phyloP scores from a whole-genome alignment of 2,329 filamentous ascomycete species.

The Xylaria sp. region DNA sequence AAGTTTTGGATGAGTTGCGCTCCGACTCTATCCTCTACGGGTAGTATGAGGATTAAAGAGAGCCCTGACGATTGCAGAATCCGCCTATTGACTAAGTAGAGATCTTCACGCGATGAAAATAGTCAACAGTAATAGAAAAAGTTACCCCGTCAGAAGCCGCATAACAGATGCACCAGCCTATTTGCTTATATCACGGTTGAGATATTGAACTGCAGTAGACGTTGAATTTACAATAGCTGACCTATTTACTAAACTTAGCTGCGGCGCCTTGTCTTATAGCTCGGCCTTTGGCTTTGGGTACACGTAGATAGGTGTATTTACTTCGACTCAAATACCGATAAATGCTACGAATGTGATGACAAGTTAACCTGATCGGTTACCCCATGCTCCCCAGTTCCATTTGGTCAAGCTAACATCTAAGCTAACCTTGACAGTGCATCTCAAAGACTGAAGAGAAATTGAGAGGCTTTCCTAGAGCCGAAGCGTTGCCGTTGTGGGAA shows the following conservation, averaged over 20 bases:
- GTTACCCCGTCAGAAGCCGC: background rate
- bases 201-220: background rate
- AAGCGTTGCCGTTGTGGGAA: conserved; percentile 15
- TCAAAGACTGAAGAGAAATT: conserved; percentile 4
- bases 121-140: background rate
- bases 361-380: no score
- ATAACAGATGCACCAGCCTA: background rate
- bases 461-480: background rate
- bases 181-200: background rate
- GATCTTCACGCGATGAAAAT: background rate
- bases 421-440: background rate
- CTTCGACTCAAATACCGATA: background rate
- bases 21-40: conserved; percentile 53
- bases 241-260: background rate
- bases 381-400: no score
- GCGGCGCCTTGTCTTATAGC: no score
- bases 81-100: background rate
- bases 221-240: background rate
- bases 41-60: conserved; percentile 69
- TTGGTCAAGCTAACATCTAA: background rate
- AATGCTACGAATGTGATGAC: no score
- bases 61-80: conserved; percentile 62
- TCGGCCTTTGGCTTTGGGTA: background rate
- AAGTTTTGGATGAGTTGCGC: conserved; percentile 44
- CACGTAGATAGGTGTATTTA: background rate